Evolutionary conservation across 768 basidiomycete species (phyloP).

Genomic region (Clitopilus passeckerianus): DNA sequence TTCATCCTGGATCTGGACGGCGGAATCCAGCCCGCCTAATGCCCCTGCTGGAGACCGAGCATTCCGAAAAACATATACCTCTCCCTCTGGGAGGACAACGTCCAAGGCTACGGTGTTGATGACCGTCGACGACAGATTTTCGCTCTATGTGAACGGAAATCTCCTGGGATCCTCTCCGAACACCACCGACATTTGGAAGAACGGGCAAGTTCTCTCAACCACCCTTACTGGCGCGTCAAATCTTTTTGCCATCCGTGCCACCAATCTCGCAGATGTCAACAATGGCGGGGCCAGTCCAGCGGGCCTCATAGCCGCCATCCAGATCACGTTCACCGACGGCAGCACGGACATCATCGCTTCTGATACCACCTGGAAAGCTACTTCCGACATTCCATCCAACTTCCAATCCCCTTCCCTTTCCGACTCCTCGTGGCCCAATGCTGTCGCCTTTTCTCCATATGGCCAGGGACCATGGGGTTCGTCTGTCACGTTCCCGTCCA

Average conservation of each 20-base stretch:
- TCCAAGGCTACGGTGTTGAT: conserved; percentile 15
- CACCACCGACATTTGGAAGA: conserved; percentile 18
- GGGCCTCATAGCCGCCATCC: conserved; percentile 20
- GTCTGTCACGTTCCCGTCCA: conserved; percentile 12
- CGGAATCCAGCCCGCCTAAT: conserved; percentile 14
- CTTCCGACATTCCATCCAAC: conserved; percentile 14
- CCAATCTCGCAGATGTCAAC: conserved; percentile 16
- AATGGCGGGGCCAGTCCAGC: conserved; percentile 18
- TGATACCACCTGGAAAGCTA: conserved; percentile 18
- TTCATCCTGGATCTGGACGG: conserved; percentile 24
- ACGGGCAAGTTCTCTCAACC: conserved; percentile 17
- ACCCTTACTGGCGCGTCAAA: conserved; percentile 11
- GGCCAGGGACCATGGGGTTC: conserved; percentile 21
- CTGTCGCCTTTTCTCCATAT: conserved; percentile 15
- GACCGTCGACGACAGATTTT: conserved; percentile 22
- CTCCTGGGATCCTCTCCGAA: conserved; percentile 17
- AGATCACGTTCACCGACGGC: conserved; percentile 21
- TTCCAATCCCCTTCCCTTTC: conserved; percentile 17
- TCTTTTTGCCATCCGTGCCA: conserved; percentile 22
- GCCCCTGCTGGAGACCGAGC: conserved; percentile 19
- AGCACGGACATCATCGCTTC: conserved; percentile 16
- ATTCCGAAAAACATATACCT: conserved; percentile 21
- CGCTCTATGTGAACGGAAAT: conserved; percentile 22
- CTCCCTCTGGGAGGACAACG: conserved; percentile 17
- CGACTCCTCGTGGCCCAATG: conserved; percentile 17